Base-by-base conservation (phyloP, 1,284 basidiomycete genomes). In the Cystobasidiaceae sp. region DNA sequence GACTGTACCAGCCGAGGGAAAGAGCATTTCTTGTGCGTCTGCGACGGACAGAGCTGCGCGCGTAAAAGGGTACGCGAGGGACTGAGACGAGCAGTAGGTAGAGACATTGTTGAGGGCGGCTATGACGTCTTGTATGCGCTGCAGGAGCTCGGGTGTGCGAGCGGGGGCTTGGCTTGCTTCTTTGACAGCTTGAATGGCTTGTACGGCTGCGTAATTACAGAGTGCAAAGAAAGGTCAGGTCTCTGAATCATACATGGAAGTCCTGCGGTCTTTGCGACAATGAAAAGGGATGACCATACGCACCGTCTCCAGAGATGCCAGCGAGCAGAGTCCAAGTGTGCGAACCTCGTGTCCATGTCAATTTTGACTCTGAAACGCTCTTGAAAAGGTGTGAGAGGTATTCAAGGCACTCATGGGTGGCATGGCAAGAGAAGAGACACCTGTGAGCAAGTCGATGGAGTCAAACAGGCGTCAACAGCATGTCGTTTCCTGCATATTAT, bases 111-210 rank as follows among this genome's bases (percentile, higher is more conserved):
- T n/a, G n/a, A n/a, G n/a, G n/a, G n/a, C n/a, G n/a, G n/a, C n/a
- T n/a, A n/a, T n/a, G n/a, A 6, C 17, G 43, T 5, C 43, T 7
- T n/a, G 37, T 11, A 39, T 11, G n/a, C n/a, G 11, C n/a, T 39
- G 37, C n/a, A 39, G n/a, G 11, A 39, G 37, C 37, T 39, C 37
- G 11, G 11, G 11, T 39, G 46, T 49, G 8, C 46, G 17, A 6
- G 46, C 46, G 7, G 46, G 30, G 23, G n/a, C 17, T 8, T 21
- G 46, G 6, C 23, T 49, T 15, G 46, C 46, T 49, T 49, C 46
- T 25, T 49, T 49, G 4, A 49, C 46, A 27, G 46, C 25, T 49
- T 49, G 46, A 5, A 49, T 49, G n/a, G 46, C 46, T 49, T 49
- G 46, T 6, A 49, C 46, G 25, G 46, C 46, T 49, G n/a, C n/a